Evolutionary conservation across 2,329 filamentous ascomycete species (phyloP).

Genomic region (Drechslerella dactyloides): DNA sequence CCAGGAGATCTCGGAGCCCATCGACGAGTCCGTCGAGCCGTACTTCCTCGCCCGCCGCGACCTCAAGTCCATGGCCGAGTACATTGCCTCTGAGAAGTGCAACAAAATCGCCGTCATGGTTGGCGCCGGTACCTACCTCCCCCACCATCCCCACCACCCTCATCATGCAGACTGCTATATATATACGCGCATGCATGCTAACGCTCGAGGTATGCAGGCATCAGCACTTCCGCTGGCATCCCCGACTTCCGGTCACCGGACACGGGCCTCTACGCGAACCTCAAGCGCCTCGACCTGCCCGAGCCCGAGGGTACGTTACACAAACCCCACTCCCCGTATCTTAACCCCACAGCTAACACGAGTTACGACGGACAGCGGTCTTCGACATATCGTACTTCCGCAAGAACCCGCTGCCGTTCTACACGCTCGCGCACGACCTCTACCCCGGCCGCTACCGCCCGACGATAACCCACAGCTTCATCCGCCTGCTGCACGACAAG

Average conservation of each 20-base stretch:
- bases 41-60: slow-evolving; percentile 71
- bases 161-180: slow-evolving; percentile 61
- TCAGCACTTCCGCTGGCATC: slow-evolving; percentile 66
- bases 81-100: slow-evolving; percentile 73
- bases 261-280: slow-evolving; percentile 91
- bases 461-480: slow-evolving; percentile 88
- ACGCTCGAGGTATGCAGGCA: slow-evolving; percentile 59
- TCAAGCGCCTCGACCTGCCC: slow-evolving; percentile 82
- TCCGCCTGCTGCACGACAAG: slow-evolving; percentile 80
- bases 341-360: background rate
- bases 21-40: slow-evolving; percentile 68
- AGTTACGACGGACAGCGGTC: slow-evolving; percentile 73
- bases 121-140: slow-evolving; percentile 21
- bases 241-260: slow-evolving; percentile 94
- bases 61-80: slow-evolving; percentile 76
- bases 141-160: slow-evolving; percentile 15
- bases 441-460: slow-evolving; percentile 89
- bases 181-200: slow-evolving; percentile 78
- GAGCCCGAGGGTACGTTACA: slow-evolving; percentile 64
- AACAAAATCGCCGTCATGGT: slow-evolving; percentile 81
- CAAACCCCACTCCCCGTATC: slow-evolving; percentile 9
- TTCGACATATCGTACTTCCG: slow-evolving; percentile 93
- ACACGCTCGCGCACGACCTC: slow-evolving; percentile 86
- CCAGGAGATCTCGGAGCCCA: slow-evolving; percentile 43
- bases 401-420: slow-evolving; percentile 84